Evolutionary conservation across 805 yeast genomes (phyloP).

Genomic region (Zygosaccharomyces rouxii): DNA sequence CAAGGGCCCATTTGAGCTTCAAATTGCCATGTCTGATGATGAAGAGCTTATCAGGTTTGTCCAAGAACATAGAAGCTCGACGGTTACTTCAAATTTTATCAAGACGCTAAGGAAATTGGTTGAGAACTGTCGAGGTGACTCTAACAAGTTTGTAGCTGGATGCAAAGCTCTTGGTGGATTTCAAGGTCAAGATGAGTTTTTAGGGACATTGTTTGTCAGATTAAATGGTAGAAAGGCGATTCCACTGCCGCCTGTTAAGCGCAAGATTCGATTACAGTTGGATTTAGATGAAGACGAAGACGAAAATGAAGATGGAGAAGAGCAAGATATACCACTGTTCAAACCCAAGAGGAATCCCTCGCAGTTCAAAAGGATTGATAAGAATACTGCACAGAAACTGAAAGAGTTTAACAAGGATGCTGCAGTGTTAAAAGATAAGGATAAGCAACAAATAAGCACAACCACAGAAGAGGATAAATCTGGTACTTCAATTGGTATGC

Average conservation of each 20-base stretch:
- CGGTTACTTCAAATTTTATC: conserved; percentile 24
- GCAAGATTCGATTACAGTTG: not conserved
- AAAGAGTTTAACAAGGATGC: conserved; percentile 15
- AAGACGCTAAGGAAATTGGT: conserved; percentile 20
- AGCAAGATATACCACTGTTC: not conserved
- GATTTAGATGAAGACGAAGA: conserved; percentile 7
- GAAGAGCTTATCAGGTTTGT: conserved; percentile 12
- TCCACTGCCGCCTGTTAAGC: not conserved
- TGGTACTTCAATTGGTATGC: not conserved
- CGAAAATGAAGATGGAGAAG: not conserved
- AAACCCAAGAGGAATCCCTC: conserved; percentile 1
- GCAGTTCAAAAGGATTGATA: conserved; percentile 22
- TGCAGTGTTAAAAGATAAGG: not conserved
- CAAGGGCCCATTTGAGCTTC: not conserved
- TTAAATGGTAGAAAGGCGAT: not conserved
- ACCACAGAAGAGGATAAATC: not conserved
- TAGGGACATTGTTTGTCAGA: conserved; percentile 11
- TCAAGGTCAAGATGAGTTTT: conserved; percentile 16
- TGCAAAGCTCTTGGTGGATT: conserved; percentile 30
- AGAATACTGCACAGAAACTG: conserved; percentile 19
- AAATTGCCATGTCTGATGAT: conserved; percentile 7
- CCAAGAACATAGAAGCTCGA: conserved; percentile 20
- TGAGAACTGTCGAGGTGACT: conserved; percentile 12
- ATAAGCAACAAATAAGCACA: not conserved
- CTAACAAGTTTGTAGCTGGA: conserved; percentile 18